Evolutionary conservation across 2,329 filamentous ascomycete genomes (phyloP).

Genomic region (Fusarium udum): DNA sequence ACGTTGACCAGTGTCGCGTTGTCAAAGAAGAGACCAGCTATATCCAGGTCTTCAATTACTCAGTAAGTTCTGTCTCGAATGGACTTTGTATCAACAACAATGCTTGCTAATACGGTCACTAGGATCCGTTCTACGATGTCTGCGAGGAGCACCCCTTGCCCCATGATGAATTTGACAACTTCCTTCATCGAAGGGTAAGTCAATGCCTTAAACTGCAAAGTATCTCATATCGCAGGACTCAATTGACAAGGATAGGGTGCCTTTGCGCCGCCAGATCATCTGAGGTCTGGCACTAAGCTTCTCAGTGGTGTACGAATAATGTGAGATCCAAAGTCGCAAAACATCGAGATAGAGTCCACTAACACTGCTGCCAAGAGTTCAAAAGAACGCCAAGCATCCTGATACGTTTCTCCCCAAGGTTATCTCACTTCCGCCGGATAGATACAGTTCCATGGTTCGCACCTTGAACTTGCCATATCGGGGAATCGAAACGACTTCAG

Average conservation of each 20-base stretch:
- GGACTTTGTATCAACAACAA: not conserved
- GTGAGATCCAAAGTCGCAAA: constrained; percentile 51
- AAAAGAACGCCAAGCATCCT: constrained; percentile 63
- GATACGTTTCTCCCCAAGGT: constrained; percentile 67
- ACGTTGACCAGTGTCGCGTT: constrained; percentile 58
- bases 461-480: constrained; percentile 63
- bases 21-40: constrained; percentile 64
- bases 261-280: constrained; percentile 57
- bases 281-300: constrained; percentile 55
- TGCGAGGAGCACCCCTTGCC: constrained; percentile 62
- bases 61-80: constrained; percentile 51
- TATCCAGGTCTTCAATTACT: constrained; percentile 68
- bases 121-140: constrained; percentile 62
- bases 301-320: constrained; percentile 63
- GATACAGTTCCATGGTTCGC: constrained; percentile 66
- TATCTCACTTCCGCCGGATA: constrained; percentile 61
- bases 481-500: constrained; percentile 66
- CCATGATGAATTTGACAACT: constrained; percentile 67
- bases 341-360: not conserved
- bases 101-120: constrained; percentile 3
- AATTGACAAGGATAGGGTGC: constrained; percentile 56
- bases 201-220: not conserved
- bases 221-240: not conserved
- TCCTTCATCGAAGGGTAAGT: constrained; percentile 60
- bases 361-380: constrained; percentile 54